Evolutionary conservation across 1,284 basidiomycete genomes (phyloP), one percentile per base, ranked within the genome.

Genomic region (Malassezia caprae): DNA sequence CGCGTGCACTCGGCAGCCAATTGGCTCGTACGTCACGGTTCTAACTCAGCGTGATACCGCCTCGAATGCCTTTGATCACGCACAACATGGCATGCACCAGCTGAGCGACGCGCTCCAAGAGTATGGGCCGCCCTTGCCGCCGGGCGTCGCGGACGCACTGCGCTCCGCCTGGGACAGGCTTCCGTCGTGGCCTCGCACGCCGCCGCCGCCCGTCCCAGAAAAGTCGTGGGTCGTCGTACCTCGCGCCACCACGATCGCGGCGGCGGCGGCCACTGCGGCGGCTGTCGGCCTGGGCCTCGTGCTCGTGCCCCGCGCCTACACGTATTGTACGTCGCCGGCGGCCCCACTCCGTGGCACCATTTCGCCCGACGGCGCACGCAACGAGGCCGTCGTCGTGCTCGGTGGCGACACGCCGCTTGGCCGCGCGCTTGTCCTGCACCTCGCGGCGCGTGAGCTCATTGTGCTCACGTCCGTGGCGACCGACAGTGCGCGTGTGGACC

Each of bases 391-490:
- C 21, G 10, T 49, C 28, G 65, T 74, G 15, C 64, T 74, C 0
- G 72, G 70, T 21, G 72, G 56, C n/a, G 72, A 74, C 49, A 68
- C 67, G n/a, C 62, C 67, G 1, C 59, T 73, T 2, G 72, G 72
- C 5, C 64, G 63, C 8, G 61, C 67, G 2, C 50, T 70, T 7
- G 61, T 60, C 1, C 52, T 66, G 23, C 58, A 64, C 37, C 64
- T 74, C 30, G 60, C 65, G 3, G 32, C 64, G 30, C 61, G 54
- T 28, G 64, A 67, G 42, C 65, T 73, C 32, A 64, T 74, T 42
- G 70, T 74, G 31, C 59, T 74, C 28, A 64, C 65, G 12, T 67
- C 67, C 3, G 67, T 70, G 3, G 48, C 64, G 5, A 60, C 58
- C 35, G 57, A 61, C 2, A 49, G 59, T 4, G 57, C 65, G 3